A percentile compares a stretch with the other conserved stretches of the same genome.
Conservation (phyloP, 768 basidiomycete species). For the Hygrocybe punicea region DNA sequence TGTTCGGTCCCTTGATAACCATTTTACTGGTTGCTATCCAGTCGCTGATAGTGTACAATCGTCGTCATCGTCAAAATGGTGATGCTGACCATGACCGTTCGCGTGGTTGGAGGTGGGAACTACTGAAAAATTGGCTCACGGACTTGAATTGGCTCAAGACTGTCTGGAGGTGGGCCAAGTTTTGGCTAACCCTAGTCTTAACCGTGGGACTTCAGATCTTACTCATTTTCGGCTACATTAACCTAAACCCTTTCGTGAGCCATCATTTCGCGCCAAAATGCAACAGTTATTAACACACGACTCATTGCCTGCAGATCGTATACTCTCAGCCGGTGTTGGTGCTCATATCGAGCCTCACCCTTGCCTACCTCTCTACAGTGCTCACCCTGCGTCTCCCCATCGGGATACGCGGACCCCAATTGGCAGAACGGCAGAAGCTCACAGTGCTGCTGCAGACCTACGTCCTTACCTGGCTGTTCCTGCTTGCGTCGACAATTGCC, state of each 20-base stretch:
- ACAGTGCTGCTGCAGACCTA: constrained; percentile 51
- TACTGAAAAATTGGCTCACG: constrained; percentile 25
- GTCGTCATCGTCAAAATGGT: not conserved
- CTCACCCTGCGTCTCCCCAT: constrained; percentile 37
- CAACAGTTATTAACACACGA: no score
- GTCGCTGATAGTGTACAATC: not conserved
- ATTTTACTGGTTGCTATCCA: constrained; percentile 38
- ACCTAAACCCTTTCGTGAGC: constrained; percentile 63
- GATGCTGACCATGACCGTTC: constrained; percentile 10
- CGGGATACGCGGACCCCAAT: constrained; percentile 28
- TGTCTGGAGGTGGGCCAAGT: constrained; percentile 52
- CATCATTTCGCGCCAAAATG: not conserved
- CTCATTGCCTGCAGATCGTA: constrained; percentile 44
- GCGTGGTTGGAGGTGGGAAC: constrained; percentile 13
- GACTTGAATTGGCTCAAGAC: constrained; percentile 25
- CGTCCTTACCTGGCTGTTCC: constrained; percentile 53
- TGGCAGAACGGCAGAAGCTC: constrained; percentile 43
- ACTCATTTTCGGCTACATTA: constrained; percentile 47
- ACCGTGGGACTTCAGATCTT: constrained; percentile 45
- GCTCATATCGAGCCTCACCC: constrained; percentile 41
- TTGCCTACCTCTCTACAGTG: constrained; percentile 45
- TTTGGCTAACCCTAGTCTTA: constrained; percentile 58
- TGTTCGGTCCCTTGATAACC: constrained; percentile 59
- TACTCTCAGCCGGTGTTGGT: constrained; percentile 54
- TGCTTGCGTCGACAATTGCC: constrained; percentile 47